These are phyloP conservation scores for Leccinum variicolor DNA, from an alignment of 768 basidiomycete species.

Conservation along the genomic window DNA sequence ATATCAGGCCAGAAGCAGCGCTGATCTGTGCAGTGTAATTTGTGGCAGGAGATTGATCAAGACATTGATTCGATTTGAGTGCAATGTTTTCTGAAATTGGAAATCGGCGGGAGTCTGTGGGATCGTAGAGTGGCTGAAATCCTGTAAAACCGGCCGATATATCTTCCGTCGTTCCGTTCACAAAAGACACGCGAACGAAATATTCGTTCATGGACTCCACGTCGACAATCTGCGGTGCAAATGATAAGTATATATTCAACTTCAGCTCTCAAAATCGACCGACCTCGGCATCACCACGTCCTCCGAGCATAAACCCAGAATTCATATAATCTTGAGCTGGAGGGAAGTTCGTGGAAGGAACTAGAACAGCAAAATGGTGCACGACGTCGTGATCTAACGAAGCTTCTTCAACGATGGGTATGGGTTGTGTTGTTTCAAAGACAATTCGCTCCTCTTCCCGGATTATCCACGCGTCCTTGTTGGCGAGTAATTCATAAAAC, in stretches of 20 bases:
- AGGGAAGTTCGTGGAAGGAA: conserved; percentile 23
- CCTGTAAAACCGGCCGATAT: conserved; percentile 7
- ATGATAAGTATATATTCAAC: neutral
- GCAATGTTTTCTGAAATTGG: neutral
- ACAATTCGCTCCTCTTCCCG: conserved; percentile 17
- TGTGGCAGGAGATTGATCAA: neutral
- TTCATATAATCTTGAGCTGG: conserved; percentile 2
- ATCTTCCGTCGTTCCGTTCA: conserved; percentile 1
- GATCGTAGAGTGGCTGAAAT: conserved; percentile 1
- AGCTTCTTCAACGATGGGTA: neutral
- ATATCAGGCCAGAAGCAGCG: neutral
- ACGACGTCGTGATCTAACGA: neutral
- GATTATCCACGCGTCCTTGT: conserved; percentile 16
- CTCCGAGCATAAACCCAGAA: neutral
- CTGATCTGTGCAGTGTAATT: neutral
- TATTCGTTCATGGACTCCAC: conserved; percentile 7
- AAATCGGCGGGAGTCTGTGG: neutral
- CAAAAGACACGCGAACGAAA: conserved; percentile 4
- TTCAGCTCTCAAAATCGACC: neutral
- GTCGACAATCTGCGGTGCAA: neutral
- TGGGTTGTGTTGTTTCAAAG: conserved; percentile 15
- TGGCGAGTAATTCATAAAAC: neutral
- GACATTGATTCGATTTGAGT: neutral
- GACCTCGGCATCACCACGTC: neutral
- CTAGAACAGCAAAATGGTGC: conserved; percentile 14